Evolutionary conservation across 352 stramenopile genomes (phyloP).

Genomic region (Globisporangium paroecandrum): DNA sequence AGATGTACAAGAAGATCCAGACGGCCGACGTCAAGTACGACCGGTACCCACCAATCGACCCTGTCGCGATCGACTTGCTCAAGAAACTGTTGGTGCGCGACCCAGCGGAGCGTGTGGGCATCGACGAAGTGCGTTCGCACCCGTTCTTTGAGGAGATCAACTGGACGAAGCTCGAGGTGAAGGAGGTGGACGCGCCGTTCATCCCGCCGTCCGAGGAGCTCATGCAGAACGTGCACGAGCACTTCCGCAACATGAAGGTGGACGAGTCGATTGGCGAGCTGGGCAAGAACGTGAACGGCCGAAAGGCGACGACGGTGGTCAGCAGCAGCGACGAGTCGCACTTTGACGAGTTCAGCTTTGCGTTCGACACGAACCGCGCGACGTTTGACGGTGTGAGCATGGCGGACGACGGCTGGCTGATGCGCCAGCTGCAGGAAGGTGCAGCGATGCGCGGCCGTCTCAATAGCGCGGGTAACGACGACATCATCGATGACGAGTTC

Average conservation of each 20-base stretch:
- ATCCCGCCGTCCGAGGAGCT: slow-evolving; percentile 74
- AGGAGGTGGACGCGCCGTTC: slow-evolving; percentile 80
- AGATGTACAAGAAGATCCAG: slow-evolving; percentile 90
- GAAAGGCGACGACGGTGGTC: slow-evolving; percentile 37
- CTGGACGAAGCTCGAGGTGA: slow-evolving; percentile 69
- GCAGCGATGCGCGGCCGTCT: slow-evolving; percentile 69
- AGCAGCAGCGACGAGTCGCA: slow-evolving; percentile 58
- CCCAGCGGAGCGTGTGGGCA: slow-evolving; percentile 56
- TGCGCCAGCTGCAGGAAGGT: slow-evolving; percentile 74
- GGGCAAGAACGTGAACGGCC: slow-evolving; percentile 52
- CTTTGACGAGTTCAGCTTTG: slow-evolving; percentile 88
- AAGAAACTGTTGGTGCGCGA: slow-evolving; percentile 78
- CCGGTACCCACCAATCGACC: slow-evolving; percentile 57
- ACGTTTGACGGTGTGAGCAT: slow-evolving; percentile 80
- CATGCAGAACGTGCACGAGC: slow-evolving; percentile 87
- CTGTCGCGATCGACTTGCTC: slow-evolving; percentile 64
- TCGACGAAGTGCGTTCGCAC: slow-evolving; percentile 58
- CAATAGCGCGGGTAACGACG: slow-evolving; percentile 62
- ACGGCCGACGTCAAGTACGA: slow-evolving; percentile 84
- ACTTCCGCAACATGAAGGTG: slow-evolving; percentile 89
- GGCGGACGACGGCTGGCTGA: slow-evolving; percentile 80
- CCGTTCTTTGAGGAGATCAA: slow-evolving; percentile 71
- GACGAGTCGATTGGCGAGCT: slow-evolving; percentile 74
- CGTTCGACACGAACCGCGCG: slow-evolving; percentile 71
- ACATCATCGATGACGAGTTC: slow-evolving; percentile 24